Percentiles rank a stretch among this genome's conserved stretches.
These are phyloP conservation scores for Chlamydomonas sp. DNA, from an alignment of 139 green algal genomes.

Conservation along the genomic window DNA sequence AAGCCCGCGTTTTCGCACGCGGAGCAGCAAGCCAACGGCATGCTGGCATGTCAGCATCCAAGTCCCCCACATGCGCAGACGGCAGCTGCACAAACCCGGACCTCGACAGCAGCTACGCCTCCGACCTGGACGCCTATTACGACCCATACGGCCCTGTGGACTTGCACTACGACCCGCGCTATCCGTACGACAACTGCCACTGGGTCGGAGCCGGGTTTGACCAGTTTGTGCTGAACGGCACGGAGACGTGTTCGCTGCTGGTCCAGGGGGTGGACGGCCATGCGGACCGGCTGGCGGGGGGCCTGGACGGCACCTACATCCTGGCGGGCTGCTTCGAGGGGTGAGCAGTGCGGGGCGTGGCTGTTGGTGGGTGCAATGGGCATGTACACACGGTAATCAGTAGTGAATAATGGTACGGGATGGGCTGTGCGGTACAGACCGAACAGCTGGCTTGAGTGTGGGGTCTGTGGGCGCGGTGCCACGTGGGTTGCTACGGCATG, in stretches of 20 bases:
- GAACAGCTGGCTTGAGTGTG: no score
- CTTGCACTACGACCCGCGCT: constrained; percentile 15
- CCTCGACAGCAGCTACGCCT: neutral
- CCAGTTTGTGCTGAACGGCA: constrained; percentile 27
- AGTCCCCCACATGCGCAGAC: neutral
- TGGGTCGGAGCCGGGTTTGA: constrained; percentile 7
- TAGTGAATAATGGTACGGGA: no score
- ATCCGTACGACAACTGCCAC: constrained; percentile 32
- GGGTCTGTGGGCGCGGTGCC: no score
- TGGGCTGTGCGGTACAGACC: no score
- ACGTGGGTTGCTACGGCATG: no score
- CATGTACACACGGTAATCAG: no score
- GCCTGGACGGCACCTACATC: constrained; percentile 21
- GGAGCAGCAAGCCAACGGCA: no score
- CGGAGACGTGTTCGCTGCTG: constrained; percentile 12
- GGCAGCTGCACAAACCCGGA: constrained; percentile 23
- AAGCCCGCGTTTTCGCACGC: no score
- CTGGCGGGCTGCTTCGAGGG: constrained; percentile 42
- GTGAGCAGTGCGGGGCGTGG: no score
- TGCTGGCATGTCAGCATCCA: no score
- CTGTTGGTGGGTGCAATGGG: no score
- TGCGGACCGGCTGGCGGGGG: constrained; percentile 17
- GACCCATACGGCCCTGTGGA: neutral
- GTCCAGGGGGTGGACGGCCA: constrained; percentile 21
- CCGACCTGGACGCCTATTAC: neutral